These are phyloP conservation scores for Trichophyton schoenleinii DNA, from an alignment of 2,329 filamentous ascomycete genomes.

Conservation along the genomic window DNA sequence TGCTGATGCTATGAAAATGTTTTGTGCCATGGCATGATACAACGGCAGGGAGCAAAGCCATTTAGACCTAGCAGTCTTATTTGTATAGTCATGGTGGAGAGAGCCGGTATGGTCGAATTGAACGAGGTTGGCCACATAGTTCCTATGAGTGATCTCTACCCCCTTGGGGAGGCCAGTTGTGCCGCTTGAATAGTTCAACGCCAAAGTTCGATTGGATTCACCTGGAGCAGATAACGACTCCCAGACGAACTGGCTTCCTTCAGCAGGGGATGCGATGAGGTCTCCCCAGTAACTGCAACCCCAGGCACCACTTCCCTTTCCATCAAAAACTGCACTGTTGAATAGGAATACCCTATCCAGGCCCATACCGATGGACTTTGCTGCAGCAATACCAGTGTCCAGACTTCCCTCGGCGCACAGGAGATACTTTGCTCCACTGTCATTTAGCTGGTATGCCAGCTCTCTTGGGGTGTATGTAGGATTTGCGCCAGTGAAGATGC, in stretches of 20 bases:
- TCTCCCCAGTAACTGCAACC: conserved; percentile 51
- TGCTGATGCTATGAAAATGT: conserved; percentile 51
- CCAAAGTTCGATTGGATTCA: conserved; percentile 40
- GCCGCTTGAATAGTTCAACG: conserved; percentile 62
- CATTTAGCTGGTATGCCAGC: conserved; percentile 60
- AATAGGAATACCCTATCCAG: conserved; percentile 51
- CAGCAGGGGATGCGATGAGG: conserved; percentile 41
- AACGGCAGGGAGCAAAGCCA: conserved; percentile 61
- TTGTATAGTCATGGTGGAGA: conserved; percentile 39
- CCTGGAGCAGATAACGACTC: conserved; percentile 26
- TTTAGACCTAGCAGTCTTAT: conserved; percentile 30
- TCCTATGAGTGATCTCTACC: conserved; percentile 65
- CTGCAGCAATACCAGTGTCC: conserved; percentile 54
- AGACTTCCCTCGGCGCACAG: conserved; percentile 50
- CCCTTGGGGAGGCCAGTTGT: conserved; percentile 77
- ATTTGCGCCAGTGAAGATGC: conserved; percentile 65
- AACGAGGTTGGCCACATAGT: conserved; percentile 59
- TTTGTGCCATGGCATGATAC: conserved; percentile 64
- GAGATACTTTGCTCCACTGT: conserved; percentile 56
- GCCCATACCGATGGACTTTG: conserved; percentile 44
- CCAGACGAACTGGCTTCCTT: conserved; percentile 53
- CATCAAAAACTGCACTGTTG: conserved; percentile 43
- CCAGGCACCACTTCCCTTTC: conserved; percentile 23
- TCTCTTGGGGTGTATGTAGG: conserved; percentile 58
- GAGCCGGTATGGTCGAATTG: conserved; percentile 43